phyloP scores from a whole-genome alignment of 2,329 filamentous ascomycete genomes.

The Fusarium equiseti region DNA sequence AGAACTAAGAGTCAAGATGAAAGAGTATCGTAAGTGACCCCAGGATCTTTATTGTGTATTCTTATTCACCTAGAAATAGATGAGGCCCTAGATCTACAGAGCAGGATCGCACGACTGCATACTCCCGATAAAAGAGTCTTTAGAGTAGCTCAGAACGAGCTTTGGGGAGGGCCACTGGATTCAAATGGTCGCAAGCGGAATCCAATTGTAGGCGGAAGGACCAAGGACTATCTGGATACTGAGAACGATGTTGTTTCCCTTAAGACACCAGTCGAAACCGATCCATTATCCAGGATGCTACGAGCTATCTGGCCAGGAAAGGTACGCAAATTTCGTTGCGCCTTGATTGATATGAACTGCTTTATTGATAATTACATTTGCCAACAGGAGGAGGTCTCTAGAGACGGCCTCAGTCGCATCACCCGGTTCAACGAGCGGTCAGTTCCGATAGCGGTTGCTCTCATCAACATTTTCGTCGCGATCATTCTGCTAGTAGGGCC shows the following conservation, averaged over 20 bases:
- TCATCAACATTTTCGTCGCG: neutral
- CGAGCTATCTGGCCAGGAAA: slow-evolving; percentile 5
- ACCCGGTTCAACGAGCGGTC: slow-evolving; percentile 11
- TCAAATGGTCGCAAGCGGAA: rapidly evolving
- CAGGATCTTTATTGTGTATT: too few species aligned
- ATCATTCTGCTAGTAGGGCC: neutral
- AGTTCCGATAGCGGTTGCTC: neutral
- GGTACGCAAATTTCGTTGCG: too few species aligned
- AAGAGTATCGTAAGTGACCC: slow-evolving; percentile 23
- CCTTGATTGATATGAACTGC: too few species aligned
- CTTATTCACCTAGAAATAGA: too few species aligned
- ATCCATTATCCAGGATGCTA: neutral
- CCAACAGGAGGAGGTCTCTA: neutral
- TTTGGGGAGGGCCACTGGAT: neutral
- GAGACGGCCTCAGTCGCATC: neutral
- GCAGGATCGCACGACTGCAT: neutral
- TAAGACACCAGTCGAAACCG: neutral
- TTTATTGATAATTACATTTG: too few species aligned
- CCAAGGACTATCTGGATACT: neutral
- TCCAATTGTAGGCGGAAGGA: neutral
- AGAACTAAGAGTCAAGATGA: neutral
- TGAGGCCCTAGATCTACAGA: neutral
- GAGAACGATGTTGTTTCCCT: neutral
- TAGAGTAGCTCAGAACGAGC: neutral
- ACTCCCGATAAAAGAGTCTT: neutral